Evolutionary conservation across 176 grass and related monocot genomes (phyloP).

Genomic region (Oryza rufipogon): DNA sequence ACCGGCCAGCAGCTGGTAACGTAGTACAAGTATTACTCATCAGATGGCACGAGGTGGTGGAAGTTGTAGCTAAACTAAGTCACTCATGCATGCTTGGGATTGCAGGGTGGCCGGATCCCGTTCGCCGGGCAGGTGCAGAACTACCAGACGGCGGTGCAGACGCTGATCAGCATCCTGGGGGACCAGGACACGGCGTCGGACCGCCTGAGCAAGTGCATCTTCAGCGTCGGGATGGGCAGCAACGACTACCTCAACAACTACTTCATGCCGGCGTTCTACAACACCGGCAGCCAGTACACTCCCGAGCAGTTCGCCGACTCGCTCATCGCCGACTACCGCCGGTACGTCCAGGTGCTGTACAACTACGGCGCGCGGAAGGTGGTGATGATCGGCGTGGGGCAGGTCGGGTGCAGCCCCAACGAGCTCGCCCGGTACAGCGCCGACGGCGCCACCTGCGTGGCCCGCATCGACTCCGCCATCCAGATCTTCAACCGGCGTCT

Average conservation of each 20-base stretch:
- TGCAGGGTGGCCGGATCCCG: constrained; percentile 62
- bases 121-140: constrained; percentile 84
- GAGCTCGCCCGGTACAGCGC: constrained; percentile 71
- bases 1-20: constrained; percentile 86
- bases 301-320: constrained; percentile 63
- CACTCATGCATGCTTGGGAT: neutral
- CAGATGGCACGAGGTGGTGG: neutral
- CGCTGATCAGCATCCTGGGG: constrained; percentile 69
- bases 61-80: neutral
- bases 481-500: constrained; percentile 72
- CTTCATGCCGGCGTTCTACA: constrained; percentile 96
- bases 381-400: constrained; percentile 75
- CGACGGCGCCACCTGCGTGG: constrained; percentile 72
- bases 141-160: constrained; percentile 86
- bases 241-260: constrained; percentile 99
- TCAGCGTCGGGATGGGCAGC: constrained; percentile 92
- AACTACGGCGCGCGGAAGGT: constrained; percentile 89
- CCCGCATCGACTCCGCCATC: constrained; percentile 74
- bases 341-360: constrained; percentile 68
- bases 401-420: constrained; percentile 90
- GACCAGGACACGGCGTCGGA: constrained; percentile 76
- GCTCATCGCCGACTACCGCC: constrained; percentile 72
- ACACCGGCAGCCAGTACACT: constrained; percentile 62
- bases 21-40: neutral
- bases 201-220: constrained; percentile 89